Evolutionary conservation across 306 rosid genomes (phyloP).

Genomic region (apple (Malus domestica)): DNA sequence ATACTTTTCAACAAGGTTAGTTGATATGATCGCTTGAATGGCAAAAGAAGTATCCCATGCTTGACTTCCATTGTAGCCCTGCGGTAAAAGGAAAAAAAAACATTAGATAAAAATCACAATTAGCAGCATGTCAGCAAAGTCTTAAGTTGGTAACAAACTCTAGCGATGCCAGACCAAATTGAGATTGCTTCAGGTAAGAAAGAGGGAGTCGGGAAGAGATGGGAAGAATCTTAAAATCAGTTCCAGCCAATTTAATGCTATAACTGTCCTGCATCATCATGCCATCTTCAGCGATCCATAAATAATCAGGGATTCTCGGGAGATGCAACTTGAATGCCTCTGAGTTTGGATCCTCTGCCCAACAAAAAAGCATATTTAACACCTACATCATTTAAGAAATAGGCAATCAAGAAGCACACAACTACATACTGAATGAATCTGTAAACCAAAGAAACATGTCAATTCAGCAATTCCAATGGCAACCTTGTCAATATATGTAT

Average conservation of each 20-base stretch:
- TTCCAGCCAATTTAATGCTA: background rate
- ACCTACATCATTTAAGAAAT: constrained; percentile 50
- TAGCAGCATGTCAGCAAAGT: background rate
- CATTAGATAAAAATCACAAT: background rate
- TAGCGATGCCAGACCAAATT: background rate
- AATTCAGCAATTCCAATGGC: background rate
- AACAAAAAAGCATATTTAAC: constrained; percentile 84
- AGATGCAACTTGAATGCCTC: constrained; percentile 84
- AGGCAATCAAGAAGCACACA: constrained; percentile 3
- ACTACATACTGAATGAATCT: background rate
- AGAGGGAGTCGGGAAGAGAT: background rate
- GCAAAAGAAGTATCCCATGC: constrained; percentile 77
- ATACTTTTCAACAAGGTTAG: constrained; percentile 49
- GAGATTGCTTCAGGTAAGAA: background rate
- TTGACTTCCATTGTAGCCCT: constrained; percentile 91
- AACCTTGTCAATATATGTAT: background rate
- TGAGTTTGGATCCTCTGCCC: constrained; percentile 80
- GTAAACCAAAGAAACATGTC: background rate
- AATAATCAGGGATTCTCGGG: constrained; percentile 62
- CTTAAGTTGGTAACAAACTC: background rate
- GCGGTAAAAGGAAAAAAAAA: constrained; percentile 12
- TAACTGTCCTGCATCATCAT: constrained; percentile 80
- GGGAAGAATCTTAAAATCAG: background rate
- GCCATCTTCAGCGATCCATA: constrained; percentile 97
- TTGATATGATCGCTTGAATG: constrained; percentile 27